Base-by-base conservation (phyloP, 192 early-diverging fungal species). In the Coemansia sp. region DNA sequence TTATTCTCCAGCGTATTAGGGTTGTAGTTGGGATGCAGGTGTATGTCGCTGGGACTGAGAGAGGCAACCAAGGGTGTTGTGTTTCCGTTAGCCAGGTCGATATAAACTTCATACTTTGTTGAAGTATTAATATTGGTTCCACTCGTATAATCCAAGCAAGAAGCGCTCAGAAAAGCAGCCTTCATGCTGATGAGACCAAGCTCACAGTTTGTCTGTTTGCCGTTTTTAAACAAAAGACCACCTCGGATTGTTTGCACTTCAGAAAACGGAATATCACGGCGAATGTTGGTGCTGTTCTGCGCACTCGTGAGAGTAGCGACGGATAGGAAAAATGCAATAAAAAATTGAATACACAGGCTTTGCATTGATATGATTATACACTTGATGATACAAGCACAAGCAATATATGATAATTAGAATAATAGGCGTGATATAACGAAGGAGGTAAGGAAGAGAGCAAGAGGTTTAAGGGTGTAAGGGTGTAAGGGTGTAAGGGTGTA, bases 191-290 rank as follows among this genome's bases (percentile, higher is more conserved):
- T 40, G 23, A 40, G 38, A 4, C 38, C 38, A 2, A 40, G 18
- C 23, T 40, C 38, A 22, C 38, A 40, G 9, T 17, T 40, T 19
- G 38, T 40, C 15, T 40, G 38, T 40, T 22, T 9, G 38, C 38
- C 38, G 10, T 40, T 40, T 40, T 40, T 40, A 40, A 40, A 40
- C 38, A 40, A 11, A 24, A 45, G n/a, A 5, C 43, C 43, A 5
- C 43, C 43, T 3, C 23, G 43, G 25, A 29, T n/a, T 8, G 26
- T 27, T n/a, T n/a, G 22, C 11, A 45, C 14, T 13, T 22, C 15
- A 1, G 43, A 45, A 13, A 27, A 11, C 3, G 22, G 3, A 27
- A 45, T 29, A 6, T 9, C 43, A 25, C 43, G 43, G 9, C 27
- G 25, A 25, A 15, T 27, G 17, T 15, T 6, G 6, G 11, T 45